phyloP scores from a whole-genome alignment of 192 early-diverging fungal genomes.

The Coemansia sp. region DNA sequence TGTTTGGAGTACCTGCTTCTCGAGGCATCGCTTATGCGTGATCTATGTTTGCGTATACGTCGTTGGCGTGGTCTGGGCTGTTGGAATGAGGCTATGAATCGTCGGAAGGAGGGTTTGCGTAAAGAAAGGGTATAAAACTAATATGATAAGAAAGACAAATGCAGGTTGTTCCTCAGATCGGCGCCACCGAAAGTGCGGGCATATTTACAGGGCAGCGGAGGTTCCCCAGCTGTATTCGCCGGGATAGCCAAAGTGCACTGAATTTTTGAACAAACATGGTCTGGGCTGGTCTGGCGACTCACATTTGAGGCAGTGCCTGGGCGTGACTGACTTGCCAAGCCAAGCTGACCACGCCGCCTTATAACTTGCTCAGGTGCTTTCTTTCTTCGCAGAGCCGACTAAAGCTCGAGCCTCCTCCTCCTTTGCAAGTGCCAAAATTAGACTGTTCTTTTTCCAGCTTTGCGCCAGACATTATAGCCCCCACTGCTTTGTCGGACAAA shows the following conservation, averaged over 20 bases:
- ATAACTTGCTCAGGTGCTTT: neutral
- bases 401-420: neutral
- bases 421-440: neutral
- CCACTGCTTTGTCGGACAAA: neutral
- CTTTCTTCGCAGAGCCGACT: neutral
- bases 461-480: neutral
- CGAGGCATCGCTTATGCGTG: constrained; percentile 16
- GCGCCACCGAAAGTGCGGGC: neutral
- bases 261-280: neutral
- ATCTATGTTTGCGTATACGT: neutral
- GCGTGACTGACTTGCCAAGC: constrained; percentile 1
- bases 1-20: constrained; percentile 33
- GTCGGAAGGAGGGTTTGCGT: neutral
- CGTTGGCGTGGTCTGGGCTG: neutral
- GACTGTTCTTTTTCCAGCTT: neutral
- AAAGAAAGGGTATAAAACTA: neutral
- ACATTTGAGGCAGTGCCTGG: neutral
- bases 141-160: neutral
- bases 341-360: neutral
- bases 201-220: neutral
- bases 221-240: neutral
- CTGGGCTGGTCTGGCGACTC: constrained; percentile 4
- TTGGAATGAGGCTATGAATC: neutral
- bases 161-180: constrained; percentile 40
- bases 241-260: neutral